Base-by-base conservation (phyloP, 1,139 yeast species). In the Candida labiduridarum region DNA sequence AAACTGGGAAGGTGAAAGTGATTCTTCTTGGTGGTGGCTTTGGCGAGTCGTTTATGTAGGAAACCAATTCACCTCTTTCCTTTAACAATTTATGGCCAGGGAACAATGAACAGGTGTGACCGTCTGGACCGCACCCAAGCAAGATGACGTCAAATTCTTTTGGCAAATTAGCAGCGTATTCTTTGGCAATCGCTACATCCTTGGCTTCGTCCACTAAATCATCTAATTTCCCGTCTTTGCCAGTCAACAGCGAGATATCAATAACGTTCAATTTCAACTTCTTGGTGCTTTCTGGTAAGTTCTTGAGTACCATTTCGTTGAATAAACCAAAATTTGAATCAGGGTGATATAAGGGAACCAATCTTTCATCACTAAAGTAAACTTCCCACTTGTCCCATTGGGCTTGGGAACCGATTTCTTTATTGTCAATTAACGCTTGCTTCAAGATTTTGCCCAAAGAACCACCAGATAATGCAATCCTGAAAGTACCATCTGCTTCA, bases 381-480 rank as follows among this genome's bases (percentile, higher is more conserved):
- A 86, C 83, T 51, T 78, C 79, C 91, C 91, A 86, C 60, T 83
- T 77, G 49, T 70, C 69, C 91, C 91, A 86, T 59, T 83, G 57
- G 35, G 84, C 79, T 50, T 77, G 69, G 1, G 70, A 53, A 8
- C 76, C 72, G 43, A 78, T 65, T n/a, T 68, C 72, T 30, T 67
- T 49, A 61, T 88, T 79, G 54, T 82, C 84, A 50, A 89, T 77
- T 55, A 92, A 77, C 2, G 92, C 94, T 49, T 76, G 74, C 56
- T 85, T 82, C 64, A 92, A 78, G 3, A 84, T 89, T 59, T 87
- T 85, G 27, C 92, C 89, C 59, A 91, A 76, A 4, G 96, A 89
- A 1, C 98, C 98, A 41, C 97, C 98, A 50, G 95, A 86, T 44
- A 92, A 78, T 19, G 97, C 97, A 54, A 92, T 77, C 58, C 80